Base-by-base conservation (phyloP, 345 rosid species). In the Pseudoturritis turrita region DNA sequence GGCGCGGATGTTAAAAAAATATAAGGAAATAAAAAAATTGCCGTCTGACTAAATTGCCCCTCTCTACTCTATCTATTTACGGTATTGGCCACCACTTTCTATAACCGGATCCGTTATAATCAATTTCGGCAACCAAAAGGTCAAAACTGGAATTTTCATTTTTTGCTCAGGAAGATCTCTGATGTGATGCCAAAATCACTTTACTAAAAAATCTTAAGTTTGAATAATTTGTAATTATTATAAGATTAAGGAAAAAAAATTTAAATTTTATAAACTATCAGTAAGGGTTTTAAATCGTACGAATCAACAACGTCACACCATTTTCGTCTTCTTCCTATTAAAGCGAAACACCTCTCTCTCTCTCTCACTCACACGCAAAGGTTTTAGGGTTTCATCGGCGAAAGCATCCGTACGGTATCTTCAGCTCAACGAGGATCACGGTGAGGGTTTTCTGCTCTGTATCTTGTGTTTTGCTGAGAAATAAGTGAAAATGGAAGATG, bases 1-100 rank as follows among this genome's bases (percentile, higher is more conserved):
- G 67, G 72, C 77, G 72, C 72, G 64, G 15, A 46, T 46, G 59
- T 47, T 53, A 43, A 63, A 28, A 63, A 28, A 33, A 31, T 6
- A 13, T 3, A 28, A 28, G 6, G 6, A 28, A 28, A 28, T 4
- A 12, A 7, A 26, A 52, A 26, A 28, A 0, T 25, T 29, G 19
- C 10, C 11, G 1, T n/a, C 12, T 51, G 7, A 28, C 39, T 3
- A 54, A 54, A 54, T 6, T 14, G 0, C 36, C 39, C 39, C 12
- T 54, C 2, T 54, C 2, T 28, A 0, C 6, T n/a, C 21, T 29
- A 15, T 15, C 0, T 54, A 54, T 54, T 54, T 18, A 54, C 59
- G 7, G 6, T n/a, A 15, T 54, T 54, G 23, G 55, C 55, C 31
- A 23, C 31, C 6, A 1, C 31, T 50, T 23, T 50, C 25, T 44